Evolutionary conservation across 257 asterid genomes (phyloP).

Genomic region (Parsonsia alboflavescens): DNA sequence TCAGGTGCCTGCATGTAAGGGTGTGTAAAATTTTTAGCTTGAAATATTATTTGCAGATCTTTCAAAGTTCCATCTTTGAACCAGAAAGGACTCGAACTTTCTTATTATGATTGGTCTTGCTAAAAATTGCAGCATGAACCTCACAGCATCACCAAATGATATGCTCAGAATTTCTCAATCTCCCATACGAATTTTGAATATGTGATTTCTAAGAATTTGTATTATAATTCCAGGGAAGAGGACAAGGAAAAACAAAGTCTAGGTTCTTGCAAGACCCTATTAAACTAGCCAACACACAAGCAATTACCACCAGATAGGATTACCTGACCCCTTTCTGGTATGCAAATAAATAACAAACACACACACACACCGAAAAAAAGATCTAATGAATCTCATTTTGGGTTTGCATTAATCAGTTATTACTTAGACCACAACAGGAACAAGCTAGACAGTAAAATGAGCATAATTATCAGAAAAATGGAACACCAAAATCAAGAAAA

Average conservation of each 20-base stretch:
- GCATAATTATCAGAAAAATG: neutral
- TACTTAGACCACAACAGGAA: neutral
- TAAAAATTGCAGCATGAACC: neutral
- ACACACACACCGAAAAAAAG: too few relatives aligned
- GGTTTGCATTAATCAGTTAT: neutral
- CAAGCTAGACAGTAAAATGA: neutral
- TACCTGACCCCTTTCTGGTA: neutral
- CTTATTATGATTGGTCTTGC: too few relatives aligned
- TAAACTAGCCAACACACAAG: neutral
- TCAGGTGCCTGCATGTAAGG: neutral
- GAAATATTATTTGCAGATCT: neutral
- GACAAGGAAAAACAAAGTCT: neutral
- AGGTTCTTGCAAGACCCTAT: neutral
- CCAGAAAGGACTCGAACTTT: neutral
- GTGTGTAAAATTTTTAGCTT: neutral
- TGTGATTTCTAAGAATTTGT: neutral
- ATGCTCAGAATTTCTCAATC: neutral
- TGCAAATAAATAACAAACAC: neutral
- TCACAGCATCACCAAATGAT: neutral
- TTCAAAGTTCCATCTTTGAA: neutral
- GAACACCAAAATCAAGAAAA: conserved; percentile 10
- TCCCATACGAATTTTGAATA: neutral
- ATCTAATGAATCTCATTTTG: neutral
- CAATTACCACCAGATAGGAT: neutral
- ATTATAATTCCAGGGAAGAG: neutral